A percentile compares a stretch with the other conserved stretches of the same genome.
These are phyloP conservation scores for Triticum turgidum DNA, from an alignment of 176 grass and related monocot genomes.

Conservation along the genomic window DNA sequence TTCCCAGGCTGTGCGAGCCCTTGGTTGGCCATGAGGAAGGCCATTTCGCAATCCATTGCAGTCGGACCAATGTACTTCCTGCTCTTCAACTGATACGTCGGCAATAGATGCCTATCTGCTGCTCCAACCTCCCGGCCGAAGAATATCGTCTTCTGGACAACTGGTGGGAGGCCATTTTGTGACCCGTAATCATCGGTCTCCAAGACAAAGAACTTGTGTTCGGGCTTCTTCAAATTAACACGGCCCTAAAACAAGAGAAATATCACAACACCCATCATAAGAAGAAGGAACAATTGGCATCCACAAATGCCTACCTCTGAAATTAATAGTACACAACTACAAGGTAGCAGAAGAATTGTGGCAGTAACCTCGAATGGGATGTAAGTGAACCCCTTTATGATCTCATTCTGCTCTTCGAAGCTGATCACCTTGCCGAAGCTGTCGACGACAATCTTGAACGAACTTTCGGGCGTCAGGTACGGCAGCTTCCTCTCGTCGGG, in stretches of 20 bases:
- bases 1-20: constrained; percentile 62
- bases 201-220: constrained; percentile 83
- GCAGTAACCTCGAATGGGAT: constrained; percentile 73
- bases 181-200: constrained; percentile 91
- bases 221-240: constrained; percentile 79
- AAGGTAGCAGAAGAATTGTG: background rate
- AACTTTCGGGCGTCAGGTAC: constrained; percentile 63
- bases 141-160: constrained; percentile 75
- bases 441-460: constrained; percentile 79
- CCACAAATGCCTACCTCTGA: background rate
- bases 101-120: constrained; percentile 83
- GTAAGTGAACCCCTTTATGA: constrained; percentile 74
- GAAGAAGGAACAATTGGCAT: background rate
- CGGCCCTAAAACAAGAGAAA: constrained; percentile 54
- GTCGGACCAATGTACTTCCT: constrained; percentile 88
- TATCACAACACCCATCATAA: background rate
- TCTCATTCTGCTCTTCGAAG: constrained; percentile 82
- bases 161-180: constrained; percentile 84
- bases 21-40: constrained; percentile 97
- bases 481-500: constrained; percentile 85
- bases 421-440: constrained; percentile 95
- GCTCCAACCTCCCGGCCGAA: constrained; percentile 90
- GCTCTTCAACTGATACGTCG: constrained; percentile 89
- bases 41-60: constrained; percentile 95
- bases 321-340: background rate